Conservation (phyloP, 1,139 yeast genomes). For the Hemisphaericaspora lyxosophila region DNA sequence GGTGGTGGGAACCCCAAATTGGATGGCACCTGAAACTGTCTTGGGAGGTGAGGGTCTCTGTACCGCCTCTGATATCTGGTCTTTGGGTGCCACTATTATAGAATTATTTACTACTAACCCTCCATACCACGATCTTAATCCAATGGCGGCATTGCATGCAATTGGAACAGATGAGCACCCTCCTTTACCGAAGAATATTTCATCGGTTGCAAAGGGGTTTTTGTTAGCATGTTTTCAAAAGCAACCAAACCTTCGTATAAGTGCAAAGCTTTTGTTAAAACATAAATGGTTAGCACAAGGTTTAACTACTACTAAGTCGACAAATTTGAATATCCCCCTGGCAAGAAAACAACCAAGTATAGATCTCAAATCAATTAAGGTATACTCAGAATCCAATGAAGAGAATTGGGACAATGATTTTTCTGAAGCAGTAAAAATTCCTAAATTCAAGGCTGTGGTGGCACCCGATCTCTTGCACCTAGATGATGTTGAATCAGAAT, state of each 20-base stretch:
- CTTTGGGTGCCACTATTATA: constrained; percentile 90
- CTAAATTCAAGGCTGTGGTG: constrained; percentile 8
- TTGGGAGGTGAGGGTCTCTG: constrained; percentile 81
- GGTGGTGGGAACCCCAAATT: constrained; percentile 71
- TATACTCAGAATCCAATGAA: constrained; percentile 29
- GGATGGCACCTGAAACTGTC: constrained; percentile 87
- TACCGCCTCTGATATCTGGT: constrained; percentile 87
- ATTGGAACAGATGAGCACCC: constrained; percentile 85
- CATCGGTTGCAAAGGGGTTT: constrained; percentile 60
- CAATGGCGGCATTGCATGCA: constrained; percentile 89
- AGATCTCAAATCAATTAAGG: constrained; percentile 22
- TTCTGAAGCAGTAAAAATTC: constrained; percentile 18
- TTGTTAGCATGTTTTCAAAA: constrained; percentile 75
- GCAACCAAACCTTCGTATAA: constrained; percentile 59
- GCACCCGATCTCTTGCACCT: constrained; percentile 9
- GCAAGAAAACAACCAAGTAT: constrained; percentile 10
- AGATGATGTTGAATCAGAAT: constrained; percentile 9
- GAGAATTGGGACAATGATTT: constrained; percentile 42
- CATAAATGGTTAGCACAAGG: constrained; percentile 60
- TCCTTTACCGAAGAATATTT: constrained; percentile 65
- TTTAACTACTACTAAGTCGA: constrained; percentile 6
- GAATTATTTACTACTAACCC: constrained; percentile 87
- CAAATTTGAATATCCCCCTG: constrained; percentile 1
- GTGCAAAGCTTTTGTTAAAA: constrained; percentile 54
- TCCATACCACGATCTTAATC: constrained; percentile 78